A percentile compares a stretch with the other conserved stretches of the same genome.
These are phyloP conservation scores for Veloboletus limbatus DNA, from an alignment of 1,284 basidiomycete genomes.

Conservation along the genomic window DNA sequence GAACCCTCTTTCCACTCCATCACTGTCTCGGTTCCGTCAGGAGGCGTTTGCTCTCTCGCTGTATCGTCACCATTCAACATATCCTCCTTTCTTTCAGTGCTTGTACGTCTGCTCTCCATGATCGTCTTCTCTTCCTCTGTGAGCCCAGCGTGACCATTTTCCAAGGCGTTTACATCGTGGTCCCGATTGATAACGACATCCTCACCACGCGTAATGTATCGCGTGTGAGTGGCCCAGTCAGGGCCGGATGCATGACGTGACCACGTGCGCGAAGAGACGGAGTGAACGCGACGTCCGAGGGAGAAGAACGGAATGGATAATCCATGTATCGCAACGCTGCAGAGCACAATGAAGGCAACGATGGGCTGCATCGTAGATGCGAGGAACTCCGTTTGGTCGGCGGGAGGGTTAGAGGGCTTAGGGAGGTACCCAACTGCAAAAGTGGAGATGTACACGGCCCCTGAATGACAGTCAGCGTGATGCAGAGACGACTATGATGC, in stretches of 20 bases:
- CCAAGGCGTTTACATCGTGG: constrained; percentile 48
- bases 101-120: constrained; percentile 26
- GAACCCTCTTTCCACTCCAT: constrained; percentile 68
- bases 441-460: constrained; percentile 90
- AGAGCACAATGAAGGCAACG: constrained; percentile 88
- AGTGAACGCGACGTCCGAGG: constrained; percentile 83
- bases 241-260: constrained; percentile 58
- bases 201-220: constrained; percentile 61
- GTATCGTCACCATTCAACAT: constrained; percentile 17
- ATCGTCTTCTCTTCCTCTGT: constrained; percentile 35
- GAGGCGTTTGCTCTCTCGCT: constrained; percentile 34
- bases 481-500: background rate
- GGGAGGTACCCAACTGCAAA: constrained; percentile 74
- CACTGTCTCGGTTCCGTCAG: constrained; percentile 43
- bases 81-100: constrained; percentile 15
- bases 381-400: constrained; percentile 64
- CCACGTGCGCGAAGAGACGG: constrained; percentile 81
- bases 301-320: constrained; percentile 93
- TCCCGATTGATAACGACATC: constrained; percentile 81
- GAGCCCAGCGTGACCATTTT: constrained; percentile 43
- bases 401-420: constrained; percentile 49
- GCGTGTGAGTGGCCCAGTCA: constrained; percentile 79
- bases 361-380: constrained; percentile 83
- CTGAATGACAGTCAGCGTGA: constrained; percentile 30
- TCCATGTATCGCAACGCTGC: constrained; percentile 84